phyloP scores from a whole-genome alignment of 768 basidiomycete genomes.

The Mycena pura region DNA sequence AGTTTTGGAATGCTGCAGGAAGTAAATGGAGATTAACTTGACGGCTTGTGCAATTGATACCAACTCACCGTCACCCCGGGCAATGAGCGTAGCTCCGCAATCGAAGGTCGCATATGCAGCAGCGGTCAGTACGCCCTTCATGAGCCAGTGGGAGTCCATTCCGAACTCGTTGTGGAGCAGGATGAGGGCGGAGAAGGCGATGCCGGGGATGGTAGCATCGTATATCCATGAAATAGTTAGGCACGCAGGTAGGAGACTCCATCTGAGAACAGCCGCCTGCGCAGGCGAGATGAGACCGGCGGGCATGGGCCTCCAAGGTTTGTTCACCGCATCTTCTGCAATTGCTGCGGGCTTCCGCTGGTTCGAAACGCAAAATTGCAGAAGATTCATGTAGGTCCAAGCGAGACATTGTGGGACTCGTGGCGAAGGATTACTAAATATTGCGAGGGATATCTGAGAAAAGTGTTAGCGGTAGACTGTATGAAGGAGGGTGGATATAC shows the following conservation, averaged over 20 bases:
- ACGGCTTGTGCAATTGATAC: neutral
- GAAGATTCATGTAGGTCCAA: neutral
- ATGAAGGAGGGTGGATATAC: neutral
- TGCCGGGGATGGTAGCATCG: neutral
- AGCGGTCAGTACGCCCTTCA: neutral
- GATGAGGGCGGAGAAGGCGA: neutral
- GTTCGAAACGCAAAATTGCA: neutral
- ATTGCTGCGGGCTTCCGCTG: neutral
- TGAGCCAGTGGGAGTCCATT: neutral
- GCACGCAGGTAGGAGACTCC: neutral
- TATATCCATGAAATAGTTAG: neutral
- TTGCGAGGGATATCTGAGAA: neutral
- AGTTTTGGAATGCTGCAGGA: neutral
- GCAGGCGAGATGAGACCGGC: neutral
- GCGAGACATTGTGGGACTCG: neutral
- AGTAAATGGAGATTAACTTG: neutral
- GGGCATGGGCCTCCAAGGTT: neutral
- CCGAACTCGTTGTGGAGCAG: neutral
- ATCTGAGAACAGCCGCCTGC: neutral
- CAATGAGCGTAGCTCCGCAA: neutral
- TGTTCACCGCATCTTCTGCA: neutral
- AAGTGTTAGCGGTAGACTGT: neutral
- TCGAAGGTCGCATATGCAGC: neutral
- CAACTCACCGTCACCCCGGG: neutral
- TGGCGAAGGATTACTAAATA: neutral